Evolutionary conservation across 139 green algal genomes (phyloP), one percentile per base, ranked within the genome.

Genomic region (Klebsormidium nitens): DNA sequence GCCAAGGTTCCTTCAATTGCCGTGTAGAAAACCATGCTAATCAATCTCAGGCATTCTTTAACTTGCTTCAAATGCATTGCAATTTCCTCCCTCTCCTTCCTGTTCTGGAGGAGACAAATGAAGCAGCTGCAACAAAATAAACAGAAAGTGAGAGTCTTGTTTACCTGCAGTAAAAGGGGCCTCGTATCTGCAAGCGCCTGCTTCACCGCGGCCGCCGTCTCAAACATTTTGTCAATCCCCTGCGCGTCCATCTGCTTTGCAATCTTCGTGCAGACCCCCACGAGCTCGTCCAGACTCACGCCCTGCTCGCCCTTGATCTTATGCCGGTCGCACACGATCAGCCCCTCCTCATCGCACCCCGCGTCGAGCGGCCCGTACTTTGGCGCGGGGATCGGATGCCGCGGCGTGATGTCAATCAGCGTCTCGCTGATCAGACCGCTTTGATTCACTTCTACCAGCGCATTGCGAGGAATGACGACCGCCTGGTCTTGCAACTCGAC

Each of bases 351-450:
- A 36, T 85, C 81, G 64, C 93, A 97, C 3, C 74, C 75, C n/a
- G 84, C 73, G 36, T 95, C 85, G 5, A 91, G 47, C 2, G 90
- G 90, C n/a, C 78, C 82, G 2, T 78, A 82, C 60, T 81, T 82
- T 69, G 87, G 88, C 3, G 88, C 50, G 31, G 89, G 88, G 11
- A 93, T 82, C 23, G 90, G 88, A 11, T 87, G 59, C 78, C 89
- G 83, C 8, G 94, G 94, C 0, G 91, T 98, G 76, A 99, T 95
- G 85, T 98, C 94, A 42, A 99, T 88, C 29, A 99, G 87, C 38
- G 81, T 85, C 82, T 96, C 91, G 0, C 89, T 90, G 56, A 98
- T 97, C 26, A 98, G 83, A 2, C 93, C 93, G 3, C 68, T 87
- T 81, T 99, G 94, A 83, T 99, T 99, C 47, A 93, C 93, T 75